Evolutionary conservation across 2,329 filamentous ascomycete species (phyloP), one percentile per base, ranked within the genome.

Genomic region (Oidium heveae): DNA sequence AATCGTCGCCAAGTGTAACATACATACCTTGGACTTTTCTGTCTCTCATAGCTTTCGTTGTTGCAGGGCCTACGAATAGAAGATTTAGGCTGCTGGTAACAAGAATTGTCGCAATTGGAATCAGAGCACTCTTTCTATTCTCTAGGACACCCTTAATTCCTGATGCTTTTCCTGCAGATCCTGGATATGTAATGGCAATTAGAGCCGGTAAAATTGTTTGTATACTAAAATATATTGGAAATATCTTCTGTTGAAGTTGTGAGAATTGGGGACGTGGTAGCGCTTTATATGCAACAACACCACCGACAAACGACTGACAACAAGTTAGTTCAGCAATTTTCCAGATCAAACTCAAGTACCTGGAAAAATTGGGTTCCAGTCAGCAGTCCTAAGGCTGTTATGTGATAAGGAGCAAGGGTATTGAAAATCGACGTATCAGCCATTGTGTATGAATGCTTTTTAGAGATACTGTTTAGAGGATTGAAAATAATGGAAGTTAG

Each of bases 281-380:
- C 12, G 77, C 74, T 64, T 75, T 80, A 73, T 83, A 94, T 62
- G 86, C 80, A 55, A 88, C 72, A 54, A 86, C 77, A 56, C 86
- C 75, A 62, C 76, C 77, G 63, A 80, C 67, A 68, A 94, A 95
- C 55, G 84, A 82, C 79, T 84, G 61, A 10, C n/a, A 22, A 53
- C 36, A 34, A 20, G 22, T 20, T 46, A 46, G 20, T 20, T 5
- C 18, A 1, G 20, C 24, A 24, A 36, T 41, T 51, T 46, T 13
- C 12, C 22, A 24, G 13, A n/a, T 18, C 22, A 5, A 9, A 22
- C 55, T 67, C 66, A n/a, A 50, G 3, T 68, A 83, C 81, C 66
- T 96, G 86, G 69, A 87, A 96, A 66, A 94, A 74, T 41, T 86
- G 84, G 32, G 82, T 82, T 59, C 91, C 91, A 15, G 96, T 72